These are phyloP conservation scores for Aspergillus fijiensis DNA, from an alignment of 2,329 filamentous ascomycete genomes.

Conservation along the genomic window DNA sequence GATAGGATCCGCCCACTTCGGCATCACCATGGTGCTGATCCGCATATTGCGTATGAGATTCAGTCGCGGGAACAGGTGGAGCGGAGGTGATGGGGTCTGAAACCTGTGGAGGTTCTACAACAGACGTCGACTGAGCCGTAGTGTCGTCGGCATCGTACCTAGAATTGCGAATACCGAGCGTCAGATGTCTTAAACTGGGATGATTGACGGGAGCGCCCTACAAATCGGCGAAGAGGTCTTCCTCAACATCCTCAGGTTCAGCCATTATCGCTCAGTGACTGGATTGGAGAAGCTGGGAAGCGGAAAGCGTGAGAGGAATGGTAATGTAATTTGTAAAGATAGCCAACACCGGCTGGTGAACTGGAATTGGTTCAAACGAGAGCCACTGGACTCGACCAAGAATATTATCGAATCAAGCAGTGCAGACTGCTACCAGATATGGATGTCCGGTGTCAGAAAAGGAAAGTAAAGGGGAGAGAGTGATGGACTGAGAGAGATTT, in stretches of 20 bases:
- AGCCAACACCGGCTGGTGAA: background rate
- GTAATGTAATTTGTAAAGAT: background rate
- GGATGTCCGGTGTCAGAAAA: background rate
- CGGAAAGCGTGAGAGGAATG: constrained; percentile 5
- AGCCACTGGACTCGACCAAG: background rate
- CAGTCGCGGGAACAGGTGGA: constrained; percentile 28
- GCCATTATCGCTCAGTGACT: constrained; percentile 58
- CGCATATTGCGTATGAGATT: constrained; percentile 36
- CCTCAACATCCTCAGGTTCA: constrained; percentile 78
- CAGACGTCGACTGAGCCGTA: constrained; percentile 34
- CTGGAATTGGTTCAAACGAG: background rate
- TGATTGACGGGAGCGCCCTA: constrained; percentile 49
- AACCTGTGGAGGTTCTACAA: constrained; percentile 39
- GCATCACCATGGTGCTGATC: constrained; percentile 31
- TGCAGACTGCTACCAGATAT: background rate
- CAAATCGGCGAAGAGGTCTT: constrained; percentile 95
- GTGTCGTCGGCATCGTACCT: constrained; percentile 69
- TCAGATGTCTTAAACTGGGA: constrained; percentile 5
- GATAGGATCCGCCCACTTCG: constrained; percentile 24
- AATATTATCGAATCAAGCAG: background rate
- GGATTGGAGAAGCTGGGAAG: background rate
- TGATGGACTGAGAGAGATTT: constrained; percentile 16
- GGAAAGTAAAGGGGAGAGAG: constrained; percentile 3
- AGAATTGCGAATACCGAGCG: constrained; percentile 12
- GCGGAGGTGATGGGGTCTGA: constrained; percentile 36